Evolutionary conservation across 306 rosid species (phyloP).

Genomic region (Boehmeria nivea): DNA sequence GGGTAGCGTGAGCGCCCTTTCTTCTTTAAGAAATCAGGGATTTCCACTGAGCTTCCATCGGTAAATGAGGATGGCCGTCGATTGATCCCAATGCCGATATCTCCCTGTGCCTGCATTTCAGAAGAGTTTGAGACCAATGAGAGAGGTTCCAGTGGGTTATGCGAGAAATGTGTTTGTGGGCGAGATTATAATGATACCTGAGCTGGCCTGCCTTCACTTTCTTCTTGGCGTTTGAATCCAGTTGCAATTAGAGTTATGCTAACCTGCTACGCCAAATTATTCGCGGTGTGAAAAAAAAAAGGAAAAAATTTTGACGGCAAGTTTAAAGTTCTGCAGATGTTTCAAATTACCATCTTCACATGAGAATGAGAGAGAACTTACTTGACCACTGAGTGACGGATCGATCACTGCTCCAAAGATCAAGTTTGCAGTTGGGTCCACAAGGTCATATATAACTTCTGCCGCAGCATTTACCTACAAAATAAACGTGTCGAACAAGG

Average conservation of each 20-base stretch:
- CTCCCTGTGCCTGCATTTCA: slow-evolving; percentile 70
- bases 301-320: background rate
- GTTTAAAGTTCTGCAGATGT: background rate
- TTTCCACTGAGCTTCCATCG: slow-evolving; percentile 72
- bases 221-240: slow-evolving; percentile 99
- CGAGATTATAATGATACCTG: slow-evolving; percentile 42
- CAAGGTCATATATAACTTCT: slow-evolving; percentile 98
- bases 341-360: background rate
- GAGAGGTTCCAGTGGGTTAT: no score
- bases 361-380: slow-evolving; percentile 37
- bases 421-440: slow-evolving; percentile 92
- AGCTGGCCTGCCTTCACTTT: slow-evolving; percentile 64
- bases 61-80: slow-evolving; percentile 51
- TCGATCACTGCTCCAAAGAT: slow-evolving; percentile 99
- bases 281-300: background rate
- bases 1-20: slow-evolving; percentile 96
- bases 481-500: slow-evolving; percentile 4
- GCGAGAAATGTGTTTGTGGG: no score
- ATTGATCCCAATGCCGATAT: slow-evolving; percentile 38
- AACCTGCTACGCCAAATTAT: slow-evolving; percentile 41
- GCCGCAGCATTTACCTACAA: slow-evolving; percentile 98
- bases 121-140: background rate
- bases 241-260: slow-evolving; percentile 96
- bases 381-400: slow-evolving; percentile 96
- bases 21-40: slow-evolving; percentile 92